Evolutionary conservation across 208 protist genomes (phyloP).

Genomic region (Tritrichomonas musculus): DNA sequence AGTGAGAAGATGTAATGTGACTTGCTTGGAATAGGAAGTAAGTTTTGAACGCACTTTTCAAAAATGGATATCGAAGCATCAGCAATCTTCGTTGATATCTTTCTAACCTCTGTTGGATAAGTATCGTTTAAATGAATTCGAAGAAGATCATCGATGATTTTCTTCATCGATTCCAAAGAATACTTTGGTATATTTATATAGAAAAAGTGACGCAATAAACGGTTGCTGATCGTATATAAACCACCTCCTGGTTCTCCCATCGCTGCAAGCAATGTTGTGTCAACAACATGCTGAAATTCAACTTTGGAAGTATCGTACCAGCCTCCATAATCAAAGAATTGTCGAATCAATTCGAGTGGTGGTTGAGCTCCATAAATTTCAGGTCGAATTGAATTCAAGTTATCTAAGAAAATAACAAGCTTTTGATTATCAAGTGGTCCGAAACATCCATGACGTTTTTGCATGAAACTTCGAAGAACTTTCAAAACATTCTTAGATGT

Average conservation of each 20-base stretch:
- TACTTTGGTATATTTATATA: constrained; percentile 46
- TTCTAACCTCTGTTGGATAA: constrained; percentile 58
- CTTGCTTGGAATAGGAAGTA: constrained; percentile 86
- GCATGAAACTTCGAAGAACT: not conserved
- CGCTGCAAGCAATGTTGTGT: constrained; percentile 81
- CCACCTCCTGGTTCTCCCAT: constrained; percentile 84
- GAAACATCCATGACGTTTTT: not conserved
- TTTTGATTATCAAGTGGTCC: constrained; percentile 61
- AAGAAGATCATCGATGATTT: constrained; percentile 58
- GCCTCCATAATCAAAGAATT: constrained; percentile 84
- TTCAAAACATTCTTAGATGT: not conserved
- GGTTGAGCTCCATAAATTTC: constrained; percentile 89
- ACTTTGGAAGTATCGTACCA: constrained; percentile 88
- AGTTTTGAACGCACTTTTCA: constrained; percentile 40
- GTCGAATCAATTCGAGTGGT: constrained; percentile 88
- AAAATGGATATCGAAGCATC: constrained; percentile 54
- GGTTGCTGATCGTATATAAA: constrained; percentile 79
- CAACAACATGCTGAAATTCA: constrained; percentile 79
- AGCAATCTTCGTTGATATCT: constrained; percentile 17
- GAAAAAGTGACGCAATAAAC: constrained; percentile 94
- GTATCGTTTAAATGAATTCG: constrained; percentile 50
- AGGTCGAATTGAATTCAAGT: constrained; percentile 89
- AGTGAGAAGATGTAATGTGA: constrained; percentile 97
- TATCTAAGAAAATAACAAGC: constrained; percentile 85
- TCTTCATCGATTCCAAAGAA: constrained; percentile 37